These are phyloP conservation scores for Tetrapisispora nanseiensis DNA, from an alignment of 805 yeast genomes.

Conservation along the genomic window DNA sequence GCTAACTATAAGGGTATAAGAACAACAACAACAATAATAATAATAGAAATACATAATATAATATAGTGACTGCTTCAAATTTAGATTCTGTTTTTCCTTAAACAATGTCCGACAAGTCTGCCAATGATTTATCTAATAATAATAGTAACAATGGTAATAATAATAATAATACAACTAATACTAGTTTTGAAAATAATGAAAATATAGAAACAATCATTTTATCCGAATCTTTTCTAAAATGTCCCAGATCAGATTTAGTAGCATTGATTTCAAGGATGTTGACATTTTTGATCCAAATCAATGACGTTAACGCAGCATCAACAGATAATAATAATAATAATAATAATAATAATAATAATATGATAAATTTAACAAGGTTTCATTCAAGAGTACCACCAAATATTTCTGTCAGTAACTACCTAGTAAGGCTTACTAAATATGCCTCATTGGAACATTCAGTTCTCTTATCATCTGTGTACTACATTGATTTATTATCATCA, in stretches of 20 bases:
- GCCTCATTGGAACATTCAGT: slow-evolving; percentile 81
- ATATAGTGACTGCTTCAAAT: too few species aligned
- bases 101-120: too few species aligned
- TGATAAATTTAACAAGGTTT: slow-evolving; percentile 59
- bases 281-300: slow-evolving; percentile 58
- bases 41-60: too few species aligned
- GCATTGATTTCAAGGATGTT: slow-evolving; percentile 71
- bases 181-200: not conserved
- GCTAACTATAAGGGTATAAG: too few species aligned
- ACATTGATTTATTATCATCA: slow-evolving; percentile 74
- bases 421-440: slow-evolving; percentile 68
- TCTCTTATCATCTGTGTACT: slow-evolving; percentile 72
- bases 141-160: not conserved
- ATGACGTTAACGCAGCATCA: slow-evolving; percentile 37
- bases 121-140: not conserved
- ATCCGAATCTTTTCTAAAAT: slow-evolving; percentile 43
- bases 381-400: slow-evolving; percentile 91
- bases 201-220: slow-evolving; percentile 18
- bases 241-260: slow-evolving; percentile 63
- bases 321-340: not conserved
- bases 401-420: slow-evolving; percentile 69
- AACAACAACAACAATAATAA: too few species aligned
- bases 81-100: not conserved
- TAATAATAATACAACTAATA: too few species aligned
- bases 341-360: not conserved